Evolutionary conservation across 179 eudicot genomes (phyloP).

Genomic region (Drosera spatulata): DNA sequence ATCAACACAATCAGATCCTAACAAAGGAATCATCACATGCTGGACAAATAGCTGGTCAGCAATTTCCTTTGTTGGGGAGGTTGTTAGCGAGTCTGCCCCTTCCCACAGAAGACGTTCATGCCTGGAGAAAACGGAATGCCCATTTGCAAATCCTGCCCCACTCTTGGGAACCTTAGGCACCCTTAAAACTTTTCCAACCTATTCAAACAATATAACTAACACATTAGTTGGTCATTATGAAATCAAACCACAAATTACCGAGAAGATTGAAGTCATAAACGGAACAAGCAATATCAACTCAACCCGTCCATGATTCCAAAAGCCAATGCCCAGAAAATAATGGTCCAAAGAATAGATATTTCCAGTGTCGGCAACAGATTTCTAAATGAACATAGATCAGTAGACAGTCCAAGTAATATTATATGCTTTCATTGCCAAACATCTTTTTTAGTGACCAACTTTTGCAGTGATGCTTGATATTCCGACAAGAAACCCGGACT

Average conservation of each 20-base stretch:
- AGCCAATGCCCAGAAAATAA: no score
- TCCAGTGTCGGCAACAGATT: no score
- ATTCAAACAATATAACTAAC: conserved; percentile 2
- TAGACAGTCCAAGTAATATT: no score
- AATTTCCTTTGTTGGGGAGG: conserved; percentile 49
- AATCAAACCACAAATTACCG: background rate
- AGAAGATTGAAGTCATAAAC: no score
- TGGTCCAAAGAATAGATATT: no score
- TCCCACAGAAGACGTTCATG: conserved; percentile 72
- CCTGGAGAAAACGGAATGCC: conserved; percentile 31
- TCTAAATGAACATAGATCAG: no score
- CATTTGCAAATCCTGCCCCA: conserved; percentile 31
- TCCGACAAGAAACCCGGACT: no score
- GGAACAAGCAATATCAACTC: no score
- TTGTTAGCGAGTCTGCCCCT: conserved; percentile 35
- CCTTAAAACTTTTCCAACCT: conserved; percentile 83
- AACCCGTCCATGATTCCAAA: no score
- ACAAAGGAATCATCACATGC: conserved; percentile 62
- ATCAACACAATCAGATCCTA: conserved; percentile 79
- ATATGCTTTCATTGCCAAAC: no score
- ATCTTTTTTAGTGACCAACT: no score
- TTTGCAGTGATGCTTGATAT: no score
- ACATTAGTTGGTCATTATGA: background rate
- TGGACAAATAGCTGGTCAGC: conserved; percentile 61
- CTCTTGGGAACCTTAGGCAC: conserved; percentile 57